Percentiles rank a stretch among this genome's conserved stretches.
These are phyloP conservation scores for Effrenium voratum DNA, from an alignment of 73 alveolate genomes.

Conservation along the genomic window DNA sequence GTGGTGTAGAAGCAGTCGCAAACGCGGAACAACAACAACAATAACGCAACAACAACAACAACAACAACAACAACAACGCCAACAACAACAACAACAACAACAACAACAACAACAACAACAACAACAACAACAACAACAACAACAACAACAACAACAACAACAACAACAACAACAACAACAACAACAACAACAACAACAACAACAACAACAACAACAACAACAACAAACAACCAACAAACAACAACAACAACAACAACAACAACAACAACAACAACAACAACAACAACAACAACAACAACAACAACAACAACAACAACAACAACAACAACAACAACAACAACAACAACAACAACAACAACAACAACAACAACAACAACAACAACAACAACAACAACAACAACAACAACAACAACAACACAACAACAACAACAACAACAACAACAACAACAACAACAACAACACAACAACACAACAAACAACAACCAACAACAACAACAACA, in stretches of 20 bases:
- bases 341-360: neutral
- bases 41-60: neutral
- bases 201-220: neutral
- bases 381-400: neutral
- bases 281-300: neutral
- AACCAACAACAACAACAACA: neutral
- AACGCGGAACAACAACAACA: neutral
- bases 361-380: neutral
- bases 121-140: neutral
- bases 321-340: neutral
- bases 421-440: neutral
- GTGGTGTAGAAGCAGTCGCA: neutral
- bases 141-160: neutral
- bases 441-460: neutral
- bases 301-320: neutral
- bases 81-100: neutral
- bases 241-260: neutral
- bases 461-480: too few species aligned
- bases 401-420: neutral
- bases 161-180: neutral
- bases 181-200: neutral
- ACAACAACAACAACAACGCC: neutral
- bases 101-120: neutral
- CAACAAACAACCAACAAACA: neutral
- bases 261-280: neutral